A percentile compares a stretch with the other conserved stretches of the same genome.
phyloP scores from a whole-genome alignment of 2,329 filamentous ascomycete species.

The Aureobasidium mangrovei region DNA sequence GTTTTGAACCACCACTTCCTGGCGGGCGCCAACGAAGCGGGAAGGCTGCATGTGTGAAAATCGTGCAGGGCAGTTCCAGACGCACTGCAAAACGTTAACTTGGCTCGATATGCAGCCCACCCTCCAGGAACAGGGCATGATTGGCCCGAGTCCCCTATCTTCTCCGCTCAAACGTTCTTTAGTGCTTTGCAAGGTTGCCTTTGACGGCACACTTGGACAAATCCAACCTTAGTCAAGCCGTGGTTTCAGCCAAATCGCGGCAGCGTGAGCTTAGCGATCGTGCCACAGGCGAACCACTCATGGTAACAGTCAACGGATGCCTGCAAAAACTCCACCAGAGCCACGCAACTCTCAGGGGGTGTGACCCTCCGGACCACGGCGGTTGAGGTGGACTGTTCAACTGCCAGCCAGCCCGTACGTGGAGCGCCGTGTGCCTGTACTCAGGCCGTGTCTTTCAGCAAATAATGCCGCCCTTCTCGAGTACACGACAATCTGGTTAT shows the following conservation, averaged over 20 bases:
- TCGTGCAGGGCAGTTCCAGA: constrained; percentile 12
- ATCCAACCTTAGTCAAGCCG: constrained; percentile 10
- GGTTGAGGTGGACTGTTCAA: background rate
- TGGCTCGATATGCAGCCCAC: background rate
- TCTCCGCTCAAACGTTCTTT: constrained; percentile 8
- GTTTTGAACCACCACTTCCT: constrained; percentile 10
- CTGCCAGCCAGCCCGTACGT: background rate
- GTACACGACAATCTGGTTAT: background rate
- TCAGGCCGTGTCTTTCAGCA: background rate
- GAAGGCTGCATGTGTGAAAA: constrained; percentile 12
- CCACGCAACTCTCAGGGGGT: constrained; percentile 4
- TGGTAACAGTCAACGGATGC: constrained; percentile 4
- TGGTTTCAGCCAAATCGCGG: background rate
- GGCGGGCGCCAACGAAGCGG: constrained; percentile 10
- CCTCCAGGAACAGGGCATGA: background rate
- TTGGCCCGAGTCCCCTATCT: constrained; percentile 7
- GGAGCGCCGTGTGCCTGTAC: background rate
- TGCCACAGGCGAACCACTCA: constrained; percentile 2
- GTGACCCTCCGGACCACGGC: background rate
- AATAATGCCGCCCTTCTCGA: constrained; percentile 1
- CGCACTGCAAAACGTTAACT: constrained; percentile 6
- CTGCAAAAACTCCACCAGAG: constrained; percentile 10
- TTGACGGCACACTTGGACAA: constrained; percentile 3
- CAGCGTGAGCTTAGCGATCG: constrained; percentile 5
- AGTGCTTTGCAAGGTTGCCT: background rate